Conservation (phyloP, 441 rosid species). For the Erysimum cheiri region DNA sequence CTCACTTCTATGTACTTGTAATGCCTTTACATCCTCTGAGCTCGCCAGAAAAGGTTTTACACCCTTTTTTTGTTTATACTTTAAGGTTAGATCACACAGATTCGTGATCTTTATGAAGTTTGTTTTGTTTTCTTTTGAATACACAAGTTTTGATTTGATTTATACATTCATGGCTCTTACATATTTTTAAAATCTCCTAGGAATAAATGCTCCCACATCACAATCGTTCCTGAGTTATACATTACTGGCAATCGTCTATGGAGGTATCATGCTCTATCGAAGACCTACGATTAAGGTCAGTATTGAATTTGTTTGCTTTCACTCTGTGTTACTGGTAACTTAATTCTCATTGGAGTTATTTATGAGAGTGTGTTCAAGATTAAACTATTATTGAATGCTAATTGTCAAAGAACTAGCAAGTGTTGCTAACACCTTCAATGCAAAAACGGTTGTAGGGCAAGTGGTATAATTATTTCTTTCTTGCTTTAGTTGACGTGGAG, state of each 20-base stretch:
- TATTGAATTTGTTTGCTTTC: constrained; percentile 16
- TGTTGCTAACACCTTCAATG: constrained; percentile 6
- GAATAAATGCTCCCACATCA: constrained; percentile 82
- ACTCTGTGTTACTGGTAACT: not conserved
- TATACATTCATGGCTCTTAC: not conserved
- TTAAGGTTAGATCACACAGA: too few relatives aligned
- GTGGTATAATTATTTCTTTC: constrained; percentile 82
- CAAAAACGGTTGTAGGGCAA: constrained; percentile 65
- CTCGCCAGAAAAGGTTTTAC: constrained; percentile 31
- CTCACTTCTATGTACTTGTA: constrained; percentile 34
- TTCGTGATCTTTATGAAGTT: too few relatives aligned
- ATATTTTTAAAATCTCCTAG: constrained; percentile 42
- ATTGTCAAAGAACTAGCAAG: not conserved
- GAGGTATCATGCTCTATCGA: constrained; percentile 65
- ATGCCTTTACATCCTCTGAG: constrained; percentile 15
- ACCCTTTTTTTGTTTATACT: not conserved
- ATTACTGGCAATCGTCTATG: constrained; percentile 70
- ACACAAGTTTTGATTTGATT: not conserved
- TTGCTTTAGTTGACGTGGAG: constrained; percentile 84
- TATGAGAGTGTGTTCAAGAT: too few relatives aligned
- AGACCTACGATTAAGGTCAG: constrained; percentile 65
- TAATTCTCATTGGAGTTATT: not conserved
- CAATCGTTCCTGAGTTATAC: constrained; percentile 76
- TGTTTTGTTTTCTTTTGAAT: too few relatives aligned
- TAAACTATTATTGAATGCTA: too few relatives aligned